Base-by-base conservation (phyloP, 495 filamentous ascomycete genomes). In the Mycothermus thermophilus region DNA sequence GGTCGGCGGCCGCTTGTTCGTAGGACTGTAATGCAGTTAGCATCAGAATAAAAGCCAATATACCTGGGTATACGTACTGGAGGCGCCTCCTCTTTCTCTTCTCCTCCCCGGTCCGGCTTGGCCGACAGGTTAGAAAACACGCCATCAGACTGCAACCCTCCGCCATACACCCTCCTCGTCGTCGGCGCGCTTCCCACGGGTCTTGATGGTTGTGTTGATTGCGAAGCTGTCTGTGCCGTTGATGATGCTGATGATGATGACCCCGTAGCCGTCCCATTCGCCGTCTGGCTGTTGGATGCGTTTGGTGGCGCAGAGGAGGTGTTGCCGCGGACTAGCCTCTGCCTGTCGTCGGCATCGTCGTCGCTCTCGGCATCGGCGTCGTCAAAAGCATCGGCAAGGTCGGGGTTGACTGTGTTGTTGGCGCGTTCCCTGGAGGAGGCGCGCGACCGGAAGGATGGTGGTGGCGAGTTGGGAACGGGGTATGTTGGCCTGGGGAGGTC, bases 1-100 rank as follows among this genome's bases (percentile, higher is more conserved):
- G 83, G 60, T 97, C 90, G 12, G 88, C 88, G 8, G 90, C 90
- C 5, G 90, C 90, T 75, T 94, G 86, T 70, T 97, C 92, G 62
- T 97, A 97, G 14, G 87, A 83, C 86, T 96, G 42, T 13, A 16
- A 25, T 18, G 35, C 10, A 14, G 37, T 60, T 53, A 63, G 59
- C 52, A 35, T 18, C n/a, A 24, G 38, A 11, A 14, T 23, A 25
- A 22, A 17, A n/a, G n/a, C n/a, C n/a, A n/a, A n/a, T n/a, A n/a
- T n/a, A n/a, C n/a, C n/a, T n/a, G 16, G 17, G 28, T 34, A 25
- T 11, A 77, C 82, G 43, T 75, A 93, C 87, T 33, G 90, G 90
- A 66, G 90, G 90, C 51, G 82, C 67, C 58, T 96, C 88, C 45
- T 88, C 83, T 40, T 85, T 69, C 32, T 69, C 63, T 45, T 81